Evolutionary conservation across 805 yeast genomes (phyloP).

Genomic region (Zygoascus flipseniorum): DNA sequence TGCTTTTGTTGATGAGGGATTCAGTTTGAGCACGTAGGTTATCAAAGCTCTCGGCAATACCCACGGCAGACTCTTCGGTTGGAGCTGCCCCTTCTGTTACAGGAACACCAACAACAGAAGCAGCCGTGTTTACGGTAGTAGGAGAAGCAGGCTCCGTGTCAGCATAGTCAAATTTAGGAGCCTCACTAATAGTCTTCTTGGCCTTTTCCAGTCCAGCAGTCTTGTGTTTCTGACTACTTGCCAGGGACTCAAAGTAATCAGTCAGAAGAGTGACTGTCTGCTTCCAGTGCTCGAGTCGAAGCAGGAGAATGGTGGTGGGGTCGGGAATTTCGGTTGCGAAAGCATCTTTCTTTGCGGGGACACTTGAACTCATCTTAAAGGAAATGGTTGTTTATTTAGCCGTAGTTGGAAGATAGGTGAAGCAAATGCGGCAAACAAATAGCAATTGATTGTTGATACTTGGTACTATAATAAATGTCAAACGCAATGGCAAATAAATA

Average conservation of each 20-base stretch:
- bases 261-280: constrained; percentile 24
- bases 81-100: constrained; percentile 4
- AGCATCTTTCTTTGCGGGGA: constrained; percentile 8
- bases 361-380: not conserved
- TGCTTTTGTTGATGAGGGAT: constrained; percentile 27
- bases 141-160: not conserved
- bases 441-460: too few species aligned
- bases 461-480: too few species aligned
- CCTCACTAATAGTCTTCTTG: constrained; percentile 25
- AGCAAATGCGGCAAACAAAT: too few species aligned
- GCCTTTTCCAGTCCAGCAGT: constrained; percentile 29
- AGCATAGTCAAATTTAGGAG: constrained; percentile 28
- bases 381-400: not conserved
- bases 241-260: constrained; percentile 25
- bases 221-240: constrained; percentile 22
- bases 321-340: constrained; percentile 19
- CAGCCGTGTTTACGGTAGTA: not conserved
- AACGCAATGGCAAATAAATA: too few species aligned
- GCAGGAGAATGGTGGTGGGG: constrained; percentile 29
- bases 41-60: constrained; percentile 30
- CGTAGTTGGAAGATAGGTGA: too few species aligned
- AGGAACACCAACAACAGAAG: not conserved
- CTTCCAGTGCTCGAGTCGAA: constrained; percentile 34
- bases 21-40: constrained; percentile 27
- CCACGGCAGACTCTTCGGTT: constrained; percentile 12